Evolutionary conservation across 352 stramenopile genomes (phyloP), one percentile per base, ranked within the genome.

Genomic region (Blastocystis hominis): DNA sequence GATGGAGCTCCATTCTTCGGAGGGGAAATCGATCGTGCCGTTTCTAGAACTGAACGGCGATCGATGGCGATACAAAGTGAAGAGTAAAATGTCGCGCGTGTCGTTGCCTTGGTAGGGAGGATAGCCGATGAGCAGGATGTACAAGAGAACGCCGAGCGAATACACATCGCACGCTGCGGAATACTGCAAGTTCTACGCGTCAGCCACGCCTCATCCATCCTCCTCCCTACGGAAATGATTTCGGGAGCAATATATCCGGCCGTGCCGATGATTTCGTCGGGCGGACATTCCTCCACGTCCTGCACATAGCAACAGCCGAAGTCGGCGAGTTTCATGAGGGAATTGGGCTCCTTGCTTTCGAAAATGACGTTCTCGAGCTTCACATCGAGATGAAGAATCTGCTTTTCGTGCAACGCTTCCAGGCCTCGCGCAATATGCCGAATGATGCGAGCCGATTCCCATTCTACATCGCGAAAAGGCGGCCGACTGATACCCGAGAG

Each of bases 291-390:
- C 44, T 5, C 38, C 15, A 53, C 50, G 47, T 84, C 72, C n/a
- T 46, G 30, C 20, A 84, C 72, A 6, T 53, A n/a, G 62, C 72
- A 84, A 42, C 72, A 84, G 5, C 72, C 72, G 44, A 84, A 84
- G 68, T 84, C 72, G 13, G 72, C 72, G 50, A 84, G 56, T 68
- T 84, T 84, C 72, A 84, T 84, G 44, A 53, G 50, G 17, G 47
- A 66, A 15, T 34, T 30, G 9, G 72, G 72, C 24, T 84, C 72
- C 20, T 46, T 24, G 34, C 47, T 66, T 36, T 66, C 30, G 68
- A 54, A 84, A 44, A 84, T 84, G 40, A 84, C 55, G 34, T 84
- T 84, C 30, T 84, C 72, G 24, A 53, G 72, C 50, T 84, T 84
- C n/a, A 84, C 56, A 46, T 84, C 72, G n/a, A 84, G 47, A 69